These are phyloP conservation scores for Rhodofomes roseus DNA, from an alignment of 1,284 basidiomycete species.

Conservation along the genomic window DNA sequence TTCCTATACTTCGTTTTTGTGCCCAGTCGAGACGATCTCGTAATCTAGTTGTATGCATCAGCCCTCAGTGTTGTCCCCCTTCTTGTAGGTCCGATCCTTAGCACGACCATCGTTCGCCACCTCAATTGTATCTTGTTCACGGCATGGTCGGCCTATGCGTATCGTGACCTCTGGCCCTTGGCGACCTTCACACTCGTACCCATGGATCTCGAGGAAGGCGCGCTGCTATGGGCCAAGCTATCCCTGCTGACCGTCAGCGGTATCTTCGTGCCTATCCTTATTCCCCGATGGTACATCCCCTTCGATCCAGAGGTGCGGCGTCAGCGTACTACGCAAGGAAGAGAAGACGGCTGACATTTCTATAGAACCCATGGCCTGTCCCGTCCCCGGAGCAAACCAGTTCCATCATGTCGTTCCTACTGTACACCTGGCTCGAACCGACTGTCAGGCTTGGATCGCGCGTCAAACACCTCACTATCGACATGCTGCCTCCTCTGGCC, in stretches of 20 bases:
- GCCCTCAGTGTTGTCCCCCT: conserved; percentile 19
- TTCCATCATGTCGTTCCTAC: conserved; percentile 25
- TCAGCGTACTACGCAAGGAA: not conserved
- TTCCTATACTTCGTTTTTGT: conserved; percentile 16
- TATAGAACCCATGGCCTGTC: conserved; percentile 19
- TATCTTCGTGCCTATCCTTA: conserved; percentile 42
- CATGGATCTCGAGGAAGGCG: conserved; percentile 32
- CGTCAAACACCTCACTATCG: conserved; percentile 26
- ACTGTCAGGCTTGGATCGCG: conserved; percentile 28
- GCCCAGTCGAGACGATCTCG: conserved; percentile 25
- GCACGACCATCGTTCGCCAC: conserved; percentile 13
- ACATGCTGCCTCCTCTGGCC: conserved; percentile 39
- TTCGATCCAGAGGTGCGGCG: conserved; percentile 27
- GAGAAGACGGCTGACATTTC: conserved; percentile 5
- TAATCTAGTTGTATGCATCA: conserved; percentile 20
- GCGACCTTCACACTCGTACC: conserved; percentile 44
- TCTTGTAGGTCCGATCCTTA: conserved; percentile 7
- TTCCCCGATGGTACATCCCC: conserved; percentile 11
- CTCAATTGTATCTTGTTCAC: conserved; percentile 15
- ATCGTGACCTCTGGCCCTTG: conserved; percentile 65
- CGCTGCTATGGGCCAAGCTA: conserved; percentile 28
- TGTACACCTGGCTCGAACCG: conserved; percentile 30
- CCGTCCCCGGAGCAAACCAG: conserved; percentile 36
- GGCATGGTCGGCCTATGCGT: conserved; percentile 36
- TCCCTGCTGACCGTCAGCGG: conserved; percentile 39